Conservation (phyloP, 2,329 filamentous ascomycete species). For the Phialemoniopsis sp. region DNA sequence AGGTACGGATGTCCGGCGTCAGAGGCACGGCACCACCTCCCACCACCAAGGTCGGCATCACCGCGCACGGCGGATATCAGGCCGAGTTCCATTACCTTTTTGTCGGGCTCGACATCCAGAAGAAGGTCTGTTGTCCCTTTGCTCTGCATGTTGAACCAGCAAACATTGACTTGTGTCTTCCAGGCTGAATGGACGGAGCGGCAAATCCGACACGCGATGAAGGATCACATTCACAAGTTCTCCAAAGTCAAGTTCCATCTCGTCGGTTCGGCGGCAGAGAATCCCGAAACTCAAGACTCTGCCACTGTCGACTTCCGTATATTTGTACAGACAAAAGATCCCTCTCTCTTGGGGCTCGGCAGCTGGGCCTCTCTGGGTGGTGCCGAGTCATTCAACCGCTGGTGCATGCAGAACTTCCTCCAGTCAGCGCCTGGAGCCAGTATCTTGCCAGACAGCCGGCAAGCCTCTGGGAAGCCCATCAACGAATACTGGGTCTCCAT, state of each 20-base stretch:
- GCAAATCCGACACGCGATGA: slow-evolving; percentile 5
- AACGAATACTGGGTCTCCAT: slow-evolving; percentile 15
- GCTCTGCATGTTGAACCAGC: slow-evolving; percentile 7
- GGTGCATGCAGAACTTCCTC: slow-evolving; percentile 15
- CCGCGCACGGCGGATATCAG: slow-evolving; percentile 13
- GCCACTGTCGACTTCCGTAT: slow-evolving; percentile 7
- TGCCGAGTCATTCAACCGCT: slow-evolving; percentile 12
- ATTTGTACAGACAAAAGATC: slow-evolving; percentile 5
- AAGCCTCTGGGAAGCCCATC: slow-evolving; percentile 11
- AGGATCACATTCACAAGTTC: slow-evolving; percentile 7
- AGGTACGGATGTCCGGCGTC: slow-evolving; percentile 34
- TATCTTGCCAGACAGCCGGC: slow-evolving; percentile 13
- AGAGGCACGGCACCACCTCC: slow-evolving; percentile 38
- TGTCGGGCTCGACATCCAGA: slow-evolving; percentile 13
- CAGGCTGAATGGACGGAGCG: not conserved
- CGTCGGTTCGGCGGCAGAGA: slow-evolving; percentile 1
- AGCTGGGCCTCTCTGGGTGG: too few species aligned
- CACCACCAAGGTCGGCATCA: slow-evolving; percentile 38
- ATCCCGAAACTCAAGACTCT: slow-evolving; percentile 4
- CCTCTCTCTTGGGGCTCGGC: not conserved
- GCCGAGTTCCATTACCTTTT: slow-evolving; percentile 17
- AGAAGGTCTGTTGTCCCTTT: slow-evolving; percentile 9
- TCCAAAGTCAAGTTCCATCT: slow-evolving; percentile 6
- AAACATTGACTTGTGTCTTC: too few species aligned
- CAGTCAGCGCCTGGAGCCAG: slow-evolving; percentile 13